These are phyloP conservation scores for Nicotiana attenuata DNA, from an alignment of 257 asterid species.

Conservation along the genomic window DNA sequence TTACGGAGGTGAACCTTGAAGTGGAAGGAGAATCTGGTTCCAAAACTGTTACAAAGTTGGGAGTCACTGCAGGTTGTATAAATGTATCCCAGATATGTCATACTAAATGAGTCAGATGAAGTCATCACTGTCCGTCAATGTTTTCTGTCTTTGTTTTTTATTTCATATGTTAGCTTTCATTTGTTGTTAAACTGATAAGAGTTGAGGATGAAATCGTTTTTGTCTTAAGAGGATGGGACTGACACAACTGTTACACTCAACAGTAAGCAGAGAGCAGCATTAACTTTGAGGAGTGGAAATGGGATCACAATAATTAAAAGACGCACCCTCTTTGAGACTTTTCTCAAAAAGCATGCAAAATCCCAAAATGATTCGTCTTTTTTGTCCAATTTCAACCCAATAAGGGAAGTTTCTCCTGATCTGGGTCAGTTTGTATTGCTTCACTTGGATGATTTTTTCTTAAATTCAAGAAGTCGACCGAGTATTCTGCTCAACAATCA, in stretches of 20 bases:
- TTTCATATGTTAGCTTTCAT: neutral
- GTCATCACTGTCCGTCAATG: conserved; percentile 65
- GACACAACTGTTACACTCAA: conserved; percentile 48
- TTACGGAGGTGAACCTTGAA: conserved; percentile 76
- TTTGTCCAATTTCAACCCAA: conserved; percentile 72
- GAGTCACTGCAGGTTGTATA: conserved; percentile 61
- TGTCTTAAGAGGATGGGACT: conserved; percentile 45
- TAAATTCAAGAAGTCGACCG: conserved; percentile 54
- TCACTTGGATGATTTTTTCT: conserved; percentile 88
- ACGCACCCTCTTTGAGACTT: conserved; percentile 49
- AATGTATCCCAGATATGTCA: conserved; percentile 66
- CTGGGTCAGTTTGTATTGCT: conserved; percentile 91
- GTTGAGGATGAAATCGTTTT: conserved; percentile 6
- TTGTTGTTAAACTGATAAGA: conserved; percentile 13
- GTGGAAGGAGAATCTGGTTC: conserved; percentile 58
- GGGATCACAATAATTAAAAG: conserved; percentile 38
- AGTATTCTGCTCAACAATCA: conserved; percentile 32
- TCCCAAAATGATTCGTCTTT: conserved; percentile 49
- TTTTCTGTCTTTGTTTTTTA: conserved; percentile 31
- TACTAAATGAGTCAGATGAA: conserved; percentile 76
- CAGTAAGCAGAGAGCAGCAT: conserved; percentile 67
- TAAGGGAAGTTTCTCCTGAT: conserved; percentile 58
- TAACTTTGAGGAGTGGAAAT: conserved; percentile 45
- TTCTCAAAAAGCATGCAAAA: conserved; percentile 80
- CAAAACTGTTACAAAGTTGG: conserved; percentile 51